Base-by-base conservation (phyloP, 495 filamentous ascomycete species). In the Neurospora cerealis region DNA sequence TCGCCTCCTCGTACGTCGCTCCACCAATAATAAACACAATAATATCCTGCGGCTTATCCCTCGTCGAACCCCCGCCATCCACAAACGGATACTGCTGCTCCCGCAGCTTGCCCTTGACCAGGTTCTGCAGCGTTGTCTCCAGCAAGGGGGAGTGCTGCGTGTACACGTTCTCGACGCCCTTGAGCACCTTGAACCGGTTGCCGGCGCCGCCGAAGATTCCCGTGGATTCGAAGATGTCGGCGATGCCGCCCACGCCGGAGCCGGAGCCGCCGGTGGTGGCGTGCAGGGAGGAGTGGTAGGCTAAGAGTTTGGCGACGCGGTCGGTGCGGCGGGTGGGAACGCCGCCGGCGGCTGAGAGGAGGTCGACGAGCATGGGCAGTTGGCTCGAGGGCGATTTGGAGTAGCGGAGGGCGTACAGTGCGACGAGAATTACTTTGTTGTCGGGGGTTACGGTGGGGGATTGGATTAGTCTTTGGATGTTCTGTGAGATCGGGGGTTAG, bases 111-210 rank as follows among this genome's bases (percentile, higher is more conserved):
- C 95, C 96, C 77, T 97, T 97, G 83, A 98, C 93, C 19, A 98
- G 84, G 76, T 96, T 94, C 78, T 97, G 93, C 11, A 99, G 83
- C 1, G 93, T 97, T 11, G 88, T 88, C 81, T 97, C 94, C 66
- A 99, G 80, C 62, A 93, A 86, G 0, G 96, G 95, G 3, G 94
- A 96, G 81, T 99, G 96, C 81, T 98, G 96, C 0, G 96, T 99
- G 81, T 98, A 99, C 28, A 99, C 96, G 77, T 99, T 99, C 80
- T 99, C 96, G 5, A 98, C 95, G 17, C 96, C 96, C 79, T 97
- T 97, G 21, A 99, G 86, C 3, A 95, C 96, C 80, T 97, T 97
- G 82, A 99, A 95, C 3, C 94, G 91, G 77, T 92, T 92, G 39
- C 94, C 88, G 4, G 96, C 94, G 19, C 93, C 92, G 39, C 93